These are phyloP conservation scores for Maudiozyma barnettii DNA, from an alignment of 805 yeast species.

Conservation along the genomic window DNA sequence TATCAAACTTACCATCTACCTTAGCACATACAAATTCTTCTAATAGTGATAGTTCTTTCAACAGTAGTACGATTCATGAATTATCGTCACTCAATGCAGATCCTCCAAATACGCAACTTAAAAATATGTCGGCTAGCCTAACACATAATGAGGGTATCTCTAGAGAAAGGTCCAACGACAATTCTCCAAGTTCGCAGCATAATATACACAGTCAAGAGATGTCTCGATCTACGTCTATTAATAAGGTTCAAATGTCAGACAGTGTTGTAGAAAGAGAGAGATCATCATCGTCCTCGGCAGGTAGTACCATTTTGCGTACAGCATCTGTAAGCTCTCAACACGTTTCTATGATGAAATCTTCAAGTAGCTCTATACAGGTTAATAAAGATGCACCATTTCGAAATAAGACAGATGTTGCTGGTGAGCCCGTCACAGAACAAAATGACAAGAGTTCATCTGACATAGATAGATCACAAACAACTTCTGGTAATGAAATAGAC, in stretches of 20 bases:
- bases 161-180: background rate
- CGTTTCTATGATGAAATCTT: background rate
- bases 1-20: slow-evolving; percentile 13
- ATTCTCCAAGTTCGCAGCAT: background rate
- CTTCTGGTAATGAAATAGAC: background rate
- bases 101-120: background rate
- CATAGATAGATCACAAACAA: background rate
- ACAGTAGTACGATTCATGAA: background rate
- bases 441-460: background rate
- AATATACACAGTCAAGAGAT: background rate
- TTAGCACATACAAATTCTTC: background rate
- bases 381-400: background rate
- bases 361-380: background rate
- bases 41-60: background rate
- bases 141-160: background rate
- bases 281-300: background rate
- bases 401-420: background rate
- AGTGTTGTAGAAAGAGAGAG: slow-evolving; percentile 1
- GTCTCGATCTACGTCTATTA: background rate
- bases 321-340: background rate
- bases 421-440: background rate
- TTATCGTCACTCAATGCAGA: background rate
- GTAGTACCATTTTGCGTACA: background rate
- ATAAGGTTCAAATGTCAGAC: slow-evolving; percentile 1
- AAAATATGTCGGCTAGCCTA: background rate